Evolutionary conservation across 805 yeast species (phyloP).

Genomic region (Wickerhamomyces bisporus): DNA sequence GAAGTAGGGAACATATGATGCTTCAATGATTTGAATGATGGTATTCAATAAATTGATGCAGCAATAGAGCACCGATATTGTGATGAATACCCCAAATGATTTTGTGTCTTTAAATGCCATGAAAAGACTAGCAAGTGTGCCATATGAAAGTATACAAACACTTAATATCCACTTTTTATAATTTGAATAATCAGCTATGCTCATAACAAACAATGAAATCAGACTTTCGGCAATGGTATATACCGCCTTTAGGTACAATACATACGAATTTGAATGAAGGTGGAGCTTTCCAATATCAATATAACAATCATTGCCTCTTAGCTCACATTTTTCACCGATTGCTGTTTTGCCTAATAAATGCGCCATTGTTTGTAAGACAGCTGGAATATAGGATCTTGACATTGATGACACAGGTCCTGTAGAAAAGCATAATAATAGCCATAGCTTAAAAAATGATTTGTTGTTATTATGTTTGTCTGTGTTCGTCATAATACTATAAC

Average conservation of each 20-base stretch:
- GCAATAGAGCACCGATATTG: constrained; percentile 29
- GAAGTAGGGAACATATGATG: constrained; percentile 35
- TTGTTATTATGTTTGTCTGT: constrained; percentile 2
- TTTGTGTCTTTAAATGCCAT: constrained; percentile 23
- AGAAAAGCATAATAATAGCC: constrained; percentile 35
- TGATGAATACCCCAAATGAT: constrained; percentile 20
- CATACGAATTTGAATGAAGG: constrained; percentile 33
- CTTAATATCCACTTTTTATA: constrained; percentile 31
- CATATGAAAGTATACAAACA: constrained; percentile 28
- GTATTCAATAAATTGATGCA: constrained; percentile 26
- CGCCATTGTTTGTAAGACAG: constrained; percentile 34
- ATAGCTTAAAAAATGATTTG: constrained; percentile 24
- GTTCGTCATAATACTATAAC: neutral
- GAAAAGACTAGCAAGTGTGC: constrained; percentile 32
- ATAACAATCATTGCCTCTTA: constrained; percentile 33
- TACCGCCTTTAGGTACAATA: constrained; percentile 32
- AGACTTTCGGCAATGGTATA: constrained; percentile 35
- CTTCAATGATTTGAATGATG: constrained; percentile 33
- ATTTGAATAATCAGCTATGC: constrained; percentile 36
- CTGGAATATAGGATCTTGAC: constrained; percentile 37
- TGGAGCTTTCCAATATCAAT: constrained; percentile 30
- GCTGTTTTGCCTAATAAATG: constrained; percentile 26
- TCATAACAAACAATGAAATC: constrained; percentile 31
- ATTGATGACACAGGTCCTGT: constrained; percentile 40
- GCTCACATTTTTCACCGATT: constrained; percentile 23